These are phyloP conservation scores for Coffea canephora DNA, from an alignment of 257 asterid species.

Conservation along the genomic window DNA sequence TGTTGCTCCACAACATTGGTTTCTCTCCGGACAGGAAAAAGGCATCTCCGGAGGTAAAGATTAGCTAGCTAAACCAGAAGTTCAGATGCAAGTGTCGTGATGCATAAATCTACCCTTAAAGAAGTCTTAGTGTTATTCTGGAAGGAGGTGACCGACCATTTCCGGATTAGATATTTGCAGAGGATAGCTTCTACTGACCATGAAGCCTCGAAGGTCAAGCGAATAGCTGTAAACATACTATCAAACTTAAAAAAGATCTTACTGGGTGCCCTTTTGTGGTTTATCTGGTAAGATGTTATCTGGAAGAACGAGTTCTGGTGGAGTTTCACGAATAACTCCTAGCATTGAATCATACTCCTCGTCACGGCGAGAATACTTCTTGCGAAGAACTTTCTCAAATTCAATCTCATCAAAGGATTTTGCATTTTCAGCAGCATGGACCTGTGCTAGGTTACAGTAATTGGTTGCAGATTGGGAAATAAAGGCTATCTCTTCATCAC, in stretches of 20 bases:
- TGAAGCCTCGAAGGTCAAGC: constrained; percentile 10
- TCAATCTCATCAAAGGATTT: constrained; percentile 76
- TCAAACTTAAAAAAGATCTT: constrained; percentile 25
- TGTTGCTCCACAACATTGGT: background rate
- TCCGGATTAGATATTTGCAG: background rate
- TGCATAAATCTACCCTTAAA: constrained; percentile 1
- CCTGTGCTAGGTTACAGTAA: constrained; percentile 72
- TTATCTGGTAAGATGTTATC: constrained; percentile 66
- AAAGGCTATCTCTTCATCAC: constrained; percentile 70
- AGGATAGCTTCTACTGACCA: constrained; percentile 10
- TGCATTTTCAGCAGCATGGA: constrained; percentile 81
- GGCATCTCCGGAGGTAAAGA: background rate
- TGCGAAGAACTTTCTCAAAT: constrained; percentile 69
- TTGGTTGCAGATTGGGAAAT: constrained; percentile 68
- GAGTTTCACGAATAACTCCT: constrained; percentile 76
- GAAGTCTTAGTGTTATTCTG: constrained; percentile 19
- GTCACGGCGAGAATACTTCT: constrained; percentile 66
- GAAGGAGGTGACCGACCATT: background rate
- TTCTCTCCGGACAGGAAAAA: background rate
- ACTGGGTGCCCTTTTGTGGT: constrained; percentile 49
- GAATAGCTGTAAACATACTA: constrained; percentile 14
- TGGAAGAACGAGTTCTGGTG: constrained; percentile 75
- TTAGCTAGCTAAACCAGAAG: background rate
- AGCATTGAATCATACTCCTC: constrained; percentile 84
- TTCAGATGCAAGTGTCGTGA: background rate